These are phyloP conservation scores for Paramyrothecium sp. DNA, from an alignment of 2,329 filamentous ascomycete genomes.

Conservation along the genomic window DNA sequence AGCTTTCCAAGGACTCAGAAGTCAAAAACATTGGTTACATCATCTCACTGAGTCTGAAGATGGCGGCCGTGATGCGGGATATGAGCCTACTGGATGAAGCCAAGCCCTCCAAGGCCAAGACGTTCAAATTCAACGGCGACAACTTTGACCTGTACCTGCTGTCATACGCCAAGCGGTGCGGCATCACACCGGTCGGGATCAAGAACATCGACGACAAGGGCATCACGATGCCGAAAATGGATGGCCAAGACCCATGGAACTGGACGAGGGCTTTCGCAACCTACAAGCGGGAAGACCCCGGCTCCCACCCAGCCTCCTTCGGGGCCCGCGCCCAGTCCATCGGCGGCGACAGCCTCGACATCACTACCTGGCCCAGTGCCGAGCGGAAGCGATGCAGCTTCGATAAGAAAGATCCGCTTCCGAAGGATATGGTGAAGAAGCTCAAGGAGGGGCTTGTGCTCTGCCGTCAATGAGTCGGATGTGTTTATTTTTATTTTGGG, in stretches of 20 bases:
- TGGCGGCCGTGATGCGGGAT: constrained; percentile 11
- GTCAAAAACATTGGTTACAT: constrained; percentile 33
- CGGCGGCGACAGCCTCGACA: constrained; percentile 1
- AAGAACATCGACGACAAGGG: neutral
- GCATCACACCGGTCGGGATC: constrained; percentile 21
- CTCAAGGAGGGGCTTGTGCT: neutral
- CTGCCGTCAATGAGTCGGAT: neutral
- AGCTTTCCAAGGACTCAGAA: constrained; percentile 31
- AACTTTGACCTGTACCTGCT: constrained; percentile 28
- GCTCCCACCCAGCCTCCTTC: neutral
- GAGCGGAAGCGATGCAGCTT: neutral
- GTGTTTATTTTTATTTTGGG: no score
- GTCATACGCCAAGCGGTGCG: constrained; percentile 30
- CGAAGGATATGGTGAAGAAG: neutral
- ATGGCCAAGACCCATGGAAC: neutral
- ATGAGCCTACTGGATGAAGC: constrained; percentile 14
- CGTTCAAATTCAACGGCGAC: constrained; percentile 14
- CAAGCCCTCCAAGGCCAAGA: constrained; percentile 13
- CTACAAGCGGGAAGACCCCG: neutral
- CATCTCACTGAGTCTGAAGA: constrained; percentile 33
- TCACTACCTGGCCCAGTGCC: neutral
- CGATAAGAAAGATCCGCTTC: neutral
- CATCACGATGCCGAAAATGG: constrained; percentile 1
- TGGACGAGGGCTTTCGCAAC: neutral
- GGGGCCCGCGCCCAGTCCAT: neutral